These are phyloP conservation scores for Colletotrichum sansevieriae DNA, from an alignment of 2,329 filamentous ascomycete genomes.

Conservation along the genomic window DNA sequence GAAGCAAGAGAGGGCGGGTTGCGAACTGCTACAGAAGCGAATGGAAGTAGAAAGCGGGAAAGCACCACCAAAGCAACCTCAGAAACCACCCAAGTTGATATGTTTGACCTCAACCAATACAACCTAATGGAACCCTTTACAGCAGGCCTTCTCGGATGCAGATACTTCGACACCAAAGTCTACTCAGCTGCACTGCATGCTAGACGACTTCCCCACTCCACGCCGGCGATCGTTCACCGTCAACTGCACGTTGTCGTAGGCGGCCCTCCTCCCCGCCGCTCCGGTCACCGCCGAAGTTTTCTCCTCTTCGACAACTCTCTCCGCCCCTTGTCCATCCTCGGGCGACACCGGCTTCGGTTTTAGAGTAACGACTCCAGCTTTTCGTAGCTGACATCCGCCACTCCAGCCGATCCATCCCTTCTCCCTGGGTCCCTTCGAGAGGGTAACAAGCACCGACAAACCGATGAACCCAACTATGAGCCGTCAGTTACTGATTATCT, in stretches of 20 bases:
- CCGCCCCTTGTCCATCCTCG: slow-evolving; percentile 23
- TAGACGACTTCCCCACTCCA: no score
- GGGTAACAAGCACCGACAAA: slow-evolving; percentile 38
- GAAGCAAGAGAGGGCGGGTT: neutral
- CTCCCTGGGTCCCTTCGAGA: slow-evolving; percentile 38
- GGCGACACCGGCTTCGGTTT: slow-evolving; percentile 23
- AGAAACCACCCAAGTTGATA: neutral
- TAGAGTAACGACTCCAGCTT: slow-evolving; percentile 5
- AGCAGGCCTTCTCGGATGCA: no score
- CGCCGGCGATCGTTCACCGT: neutral
- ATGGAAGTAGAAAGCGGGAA: slow-evolving; percentile 1
- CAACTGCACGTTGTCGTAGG: neutral
- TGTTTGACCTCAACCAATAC: no score
- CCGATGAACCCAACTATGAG: slow-evolving; percentile 40
- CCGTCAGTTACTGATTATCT: neutral
- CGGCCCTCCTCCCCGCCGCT: neutral
- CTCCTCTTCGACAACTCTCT: slow-evolving; percentile 9
- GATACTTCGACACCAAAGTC: no score
- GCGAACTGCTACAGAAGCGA: slow-evolving; percentile 3
- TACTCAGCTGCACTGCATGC: no score
- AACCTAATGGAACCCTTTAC: no score
- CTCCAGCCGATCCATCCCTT: slow-evolving; percentile 41
- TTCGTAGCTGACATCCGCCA: slow-evolving; percentile 33
- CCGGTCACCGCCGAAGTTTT: slow-evolving; percentile 28
- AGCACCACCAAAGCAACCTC: neutral